Conservation (phyloP, 345 rosid species). For the Cardiospermum halicacabum region DNA sequence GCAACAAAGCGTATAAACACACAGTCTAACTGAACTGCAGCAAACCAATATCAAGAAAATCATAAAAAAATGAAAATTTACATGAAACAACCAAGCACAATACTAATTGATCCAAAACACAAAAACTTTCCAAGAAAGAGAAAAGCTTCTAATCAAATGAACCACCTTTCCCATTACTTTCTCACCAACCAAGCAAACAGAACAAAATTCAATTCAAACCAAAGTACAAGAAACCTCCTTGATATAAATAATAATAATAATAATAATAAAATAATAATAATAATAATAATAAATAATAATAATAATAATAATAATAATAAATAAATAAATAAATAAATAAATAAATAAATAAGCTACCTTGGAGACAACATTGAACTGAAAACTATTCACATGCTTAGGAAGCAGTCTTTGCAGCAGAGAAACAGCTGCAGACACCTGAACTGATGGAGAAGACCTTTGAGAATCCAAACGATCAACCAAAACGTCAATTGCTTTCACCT, state of each 20-base stretch:
- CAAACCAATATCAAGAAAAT: not conserved
- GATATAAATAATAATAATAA: no score
- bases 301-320: no score
- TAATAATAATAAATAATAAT: no score
- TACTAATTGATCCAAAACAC: no score
- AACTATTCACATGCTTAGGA: conserved; percentile 55
- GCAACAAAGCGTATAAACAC: not conserved
- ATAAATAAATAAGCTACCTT: conserved; percentile 37
- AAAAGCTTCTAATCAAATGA: no score
- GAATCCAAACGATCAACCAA: conserved; percentile 62
- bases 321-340: not conserved
- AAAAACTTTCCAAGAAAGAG: no score
- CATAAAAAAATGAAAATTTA: not conserved
- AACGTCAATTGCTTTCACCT: conserved; percentile 29
- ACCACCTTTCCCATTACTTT: no score
- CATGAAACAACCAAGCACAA: no score
- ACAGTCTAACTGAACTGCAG: not conserved
- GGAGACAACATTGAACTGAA: conserved; percentile 62
- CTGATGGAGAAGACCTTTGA: conserved; percentile 38
- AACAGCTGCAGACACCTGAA: conserved; percentile 71
- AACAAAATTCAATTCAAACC: not conserved
- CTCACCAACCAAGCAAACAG: no score
- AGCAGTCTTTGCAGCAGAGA: conserved; percentile 68
- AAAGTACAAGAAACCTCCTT: no score
- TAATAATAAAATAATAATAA: no score